Percentiles rank a stretch among this genome's conserved stretches.
These are phyloP conservation scores for Arthrinium puccinioides DNA, from an alignment of 2,329 filamentous ascomycete genomes.

Conservation along the genomic window DNA sequence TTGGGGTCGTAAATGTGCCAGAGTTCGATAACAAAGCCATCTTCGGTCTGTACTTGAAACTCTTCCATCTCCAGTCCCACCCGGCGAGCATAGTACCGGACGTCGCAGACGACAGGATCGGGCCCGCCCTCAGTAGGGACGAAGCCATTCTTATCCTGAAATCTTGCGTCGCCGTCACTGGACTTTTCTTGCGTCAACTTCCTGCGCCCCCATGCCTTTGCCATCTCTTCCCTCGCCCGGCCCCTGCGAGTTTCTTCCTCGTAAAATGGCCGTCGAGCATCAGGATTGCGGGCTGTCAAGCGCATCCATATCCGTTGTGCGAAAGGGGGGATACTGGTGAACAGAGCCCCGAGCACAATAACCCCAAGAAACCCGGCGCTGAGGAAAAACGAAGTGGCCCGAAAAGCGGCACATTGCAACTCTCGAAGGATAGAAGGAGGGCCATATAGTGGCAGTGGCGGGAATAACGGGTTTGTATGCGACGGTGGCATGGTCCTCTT, in stretches of 20 bases:
- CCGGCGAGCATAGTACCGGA: constrained; percentile 77
- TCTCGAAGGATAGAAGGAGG: constrained; percentile 60
- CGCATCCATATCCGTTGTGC: constrained; percentile 41
- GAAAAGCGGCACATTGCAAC: constrained; percentile 59
- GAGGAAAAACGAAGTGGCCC: constrained; percentile 63
- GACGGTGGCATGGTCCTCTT: constrained; percentile 50
- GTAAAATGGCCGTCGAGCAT: constrained; percentile 58
- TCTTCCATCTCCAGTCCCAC: constrained; percentile 82
- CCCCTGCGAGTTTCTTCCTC: constrained; percentile 61
- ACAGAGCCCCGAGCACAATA: constrained; percentile 67
- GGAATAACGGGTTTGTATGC: constrained; percentile 74
- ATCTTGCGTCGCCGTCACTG: constrained; percentile 34
- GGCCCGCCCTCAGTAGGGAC: constrained; percentile 71
- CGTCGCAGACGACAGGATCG: constrained; percentile 71
- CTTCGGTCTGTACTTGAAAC: constrained; percentile 83
- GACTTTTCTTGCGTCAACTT: constrained; percentile 24
- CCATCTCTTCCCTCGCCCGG: constrained; percentile 46
- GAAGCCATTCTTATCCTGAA: constrained; percentile 45
- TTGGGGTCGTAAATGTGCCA: constrained; percentile 86
- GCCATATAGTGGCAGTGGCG: constrained; percentile 74
- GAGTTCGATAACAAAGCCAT: constrained; percentile 82
- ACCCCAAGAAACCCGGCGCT: constrained; percentile 70
- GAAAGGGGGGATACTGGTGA: constrained; percentile 55
- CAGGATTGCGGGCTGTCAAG: constrained; percentile 52
- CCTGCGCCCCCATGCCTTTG: constrained; percentile 53